phyloP scores from a whole-genome alignment of 805 yeast genomes.

The Metschnikowia picachoensis region DNA sequence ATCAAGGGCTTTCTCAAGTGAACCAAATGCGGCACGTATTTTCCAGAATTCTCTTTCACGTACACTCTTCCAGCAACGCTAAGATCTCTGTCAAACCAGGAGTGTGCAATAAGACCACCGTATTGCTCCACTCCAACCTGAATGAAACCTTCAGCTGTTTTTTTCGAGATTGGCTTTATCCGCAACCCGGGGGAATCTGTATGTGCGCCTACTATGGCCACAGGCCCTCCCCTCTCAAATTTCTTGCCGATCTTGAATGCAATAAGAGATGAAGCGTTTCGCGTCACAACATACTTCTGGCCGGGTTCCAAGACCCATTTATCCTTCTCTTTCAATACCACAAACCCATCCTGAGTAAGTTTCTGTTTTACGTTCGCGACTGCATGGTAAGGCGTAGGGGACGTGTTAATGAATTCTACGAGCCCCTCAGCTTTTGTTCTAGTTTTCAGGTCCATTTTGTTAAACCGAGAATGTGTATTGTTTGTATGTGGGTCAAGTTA shows the following conservation, averaged over 20 bases:
- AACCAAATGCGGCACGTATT: slow-evolving; percentile 61
- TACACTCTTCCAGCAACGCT: slow-evolving; percentile 89
- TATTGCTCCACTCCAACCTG: slow-evolving; percentile 93
- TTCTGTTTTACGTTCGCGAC: slow-evolving; percentile 61
- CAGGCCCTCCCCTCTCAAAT: slow-evolving; percentile 74
- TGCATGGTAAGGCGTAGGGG: slow-evolving; percentile 95
- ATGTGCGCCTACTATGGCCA: slow-evolving; percentile 92
- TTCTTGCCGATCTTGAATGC: slow-evolving; percentile 79
- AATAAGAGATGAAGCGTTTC: slow-evolving; percentile 84
- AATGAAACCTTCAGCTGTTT: slow-evolving; percentile 65
- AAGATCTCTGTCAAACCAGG: slow-evolving; percentile 96
- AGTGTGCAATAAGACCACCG: slow-evolving; percentile 95
- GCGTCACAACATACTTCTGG: slow-evolving; percentile 77
- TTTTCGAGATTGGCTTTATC: slow-evolving; percentile 81
- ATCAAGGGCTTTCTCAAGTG: slow-evolving; percentile 76
- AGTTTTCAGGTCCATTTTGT: slow-evolving; percentile 14
- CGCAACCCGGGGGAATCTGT: slow-evolving; percentile 91
- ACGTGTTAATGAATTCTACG: slow-evolving; percentile 69
- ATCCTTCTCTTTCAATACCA: slow-evolving; percentile 66
- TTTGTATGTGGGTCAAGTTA: not conserved
- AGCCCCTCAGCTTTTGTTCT: slow-evolving; percentile 50
- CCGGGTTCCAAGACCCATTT: slow-evolving; percentile 58
- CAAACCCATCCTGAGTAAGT: slow-evolving; percentile 61
- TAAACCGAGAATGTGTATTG: not conserved
- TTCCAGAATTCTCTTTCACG: slow-evolving; percentile 47